phyloP scores from a whole-genome alignment of 345 rosid genomes.

The Tarenaya hassleriana region DNA sequence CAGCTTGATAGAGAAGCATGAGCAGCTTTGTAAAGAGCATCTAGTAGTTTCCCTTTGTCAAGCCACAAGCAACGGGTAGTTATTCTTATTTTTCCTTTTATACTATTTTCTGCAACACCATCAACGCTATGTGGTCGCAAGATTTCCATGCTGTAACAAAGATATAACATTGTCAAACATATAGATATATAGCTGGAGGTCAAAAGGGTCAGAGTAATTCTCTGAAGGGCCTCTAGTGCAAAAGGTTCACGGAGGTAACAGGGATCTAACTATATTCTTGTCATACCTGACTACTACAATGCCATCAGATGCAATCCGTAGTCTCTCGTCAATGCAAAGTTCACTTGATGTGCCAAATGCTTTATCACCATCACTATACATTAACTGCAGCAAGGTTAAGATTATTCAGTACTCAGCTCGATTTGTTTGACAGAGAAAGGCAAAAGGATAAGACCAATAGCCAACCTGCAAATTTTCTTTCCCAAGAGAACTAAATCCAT shows the following conservation, averaged over 20 bases:
- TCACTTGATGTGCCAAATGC: slow-evolving; percentile 94
- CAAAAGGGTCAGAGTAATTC: neutral
- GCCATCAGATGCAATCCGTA: slow-evolving; percentile 90
- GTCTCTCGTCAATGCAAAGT: slow-evolving; percentile 87
- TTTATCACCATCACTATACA: slow-evolving; percentile 97
- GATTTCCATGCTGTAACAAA: slow-evolving; percentile 77
- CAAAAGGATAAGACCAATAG: slow-evolving; percentile 6
- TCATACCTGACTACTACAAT: slow-evolving; percentile 83
- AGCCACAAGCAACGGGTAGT: slow-evolving; percentile 97
- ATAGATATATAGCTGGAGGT: neutral
- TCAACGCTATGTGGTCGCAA: slow-evolving; percentile 55
- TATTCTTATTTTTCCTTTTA: slow-evolving; percentile 90
- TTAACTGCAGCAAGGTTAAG: slow-evolving; percentile 55
- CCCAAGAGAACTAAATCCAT: slow-evolving; percentile 87
- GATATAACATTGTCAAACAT: slow-evolving; percentile 16
- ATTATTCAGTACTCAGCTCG: slow-evolving; percentile 19
- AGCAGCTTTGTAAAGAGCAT: slow-evolving; percentile 87
- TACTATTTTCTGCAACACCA: slow-evolving; percentile 34
- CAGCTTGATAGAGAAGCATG: slow-evolving; percentile 87
- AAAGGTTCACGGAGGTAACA: too few relatives aligned
- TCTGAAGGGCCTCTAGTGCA: too few relatives aligned
- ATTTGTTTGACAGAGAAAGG: slow-evolving; percentile 13
- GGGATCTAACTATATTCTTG: neutral
- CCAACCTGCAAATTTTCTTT: slow-evolving; percentile 90
- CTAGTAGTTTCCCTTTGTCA: slow-evolving; percentile 90